Conservation (phyloP, 202 grass and related monocot genomes). For the Hordeum pubiflorum region DNA sequence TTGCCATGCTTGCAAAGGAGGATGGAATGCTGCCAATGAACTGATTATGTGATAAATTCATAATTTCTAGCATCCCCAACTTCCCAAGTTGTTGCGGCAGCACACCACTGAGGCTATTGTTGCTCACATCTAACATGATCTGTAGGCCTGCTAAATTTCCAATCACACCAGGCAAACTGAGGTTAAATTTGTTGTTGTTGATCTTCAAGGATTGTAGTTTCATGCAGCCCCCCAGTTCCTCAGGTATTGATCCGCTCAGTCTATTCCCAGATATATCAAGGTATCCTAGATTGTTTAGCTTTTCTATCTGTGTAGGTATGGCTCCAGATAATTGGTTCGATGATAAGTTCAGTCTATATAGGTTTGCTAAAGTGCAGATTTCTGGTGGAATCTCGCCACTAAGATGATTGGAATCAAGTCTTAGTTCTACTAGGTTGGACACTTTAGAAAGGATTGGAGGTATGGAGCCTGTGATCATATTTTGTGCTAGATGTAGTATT, state of each 20-base stretch:
- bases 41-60: constrained; percentile 6
- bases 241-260: background rate
- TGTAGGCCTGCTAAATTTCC: background rate
- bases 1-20: background rate
- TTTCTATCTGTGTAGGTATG: background rate
- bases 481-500: background rate
- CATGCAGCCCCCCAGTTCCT: background rate
- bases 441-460: background rate
- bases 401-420: constrained; percentile 18
- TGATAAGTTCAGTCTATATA: background rate
- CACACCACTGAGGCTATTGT: constrained; percentile 15
- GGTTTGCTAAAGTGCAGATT: background rate
- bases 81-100: background rate
- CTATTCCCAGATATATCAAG: background rate
- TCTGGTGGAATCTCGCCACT: constrained; percentile 4
- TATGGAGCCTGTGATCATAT: background rate
- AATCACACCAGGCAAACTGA: constrained; percentile 12
- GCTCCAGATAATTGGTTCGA: background rate
- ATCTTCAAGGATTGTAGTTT: background rate
- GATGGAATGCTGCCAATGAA: no score
- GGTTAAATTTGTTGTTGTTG: background rate
- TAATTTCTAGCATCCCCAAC: background rate
- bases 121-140: constrained; percentile 8
- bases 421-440: background rate
- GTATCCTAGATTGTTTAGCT: background rate